These are phyloP conservation scores for Xylaria hypoxylon DNA, from an alignment of 2,329 filamentous ascomycete species.

Conservation along the genomic window DNA sequence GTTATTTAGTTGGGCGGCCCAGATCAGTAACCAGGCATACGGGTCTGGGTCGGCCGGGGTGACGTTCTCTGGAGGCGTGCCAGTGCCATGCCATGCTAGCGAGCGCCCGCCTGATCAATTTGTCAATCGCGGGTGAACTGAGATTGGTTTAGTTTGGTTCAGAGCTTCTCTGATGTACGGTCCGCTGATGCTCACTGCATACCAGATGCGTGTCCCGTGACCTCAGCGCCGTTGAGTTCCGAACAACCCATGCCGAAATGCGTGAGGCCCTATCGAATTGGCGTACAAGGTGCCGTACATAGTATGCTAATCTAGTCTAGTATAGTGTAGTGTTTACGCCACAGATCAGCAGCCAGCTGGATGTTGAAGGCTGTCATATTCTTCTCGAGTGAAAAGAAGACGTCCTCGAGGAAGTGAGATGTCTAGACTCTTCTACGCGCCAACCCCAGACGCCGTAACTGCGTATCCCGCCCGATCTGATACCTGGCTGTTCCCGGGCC, in stretches of 20 bases:
- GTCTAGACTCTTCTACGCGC: not conserved
- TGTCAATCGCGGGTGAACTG: slow-evolving; percentile 22
- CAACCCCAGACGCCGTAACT: slow-evolving; percentile 12
- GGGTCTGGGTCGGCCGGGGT: slow-evolving; percentile 33
- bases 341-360: slow-evolving; percentile 16
- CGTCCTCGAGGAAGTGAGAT: not conserved
- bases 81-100: slow-evolving; percentile 21
- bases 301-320: not conserved
- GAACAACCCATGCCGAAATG: slow-evolving; percentile 19
- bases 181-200: slow-evolving; percentile 39
- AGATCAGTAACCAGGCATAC: slow-evolving; percentile 33
- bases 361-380: slow-evolving; percentile 1
- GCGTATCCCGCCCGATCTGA: slow-evolving; percentile 13
- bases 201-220: slow-evolving; percentile 36
- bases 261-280: slow-evolving; percentile 6
- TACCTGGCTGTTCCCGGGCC: slow-evolving; percentile 14
- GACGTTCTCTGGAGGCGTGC: slow-evolving; percentile 21
- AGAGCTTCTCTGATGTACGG: slow-evolving; percentile 15
- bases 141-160: slow-evolving; percentile 28
- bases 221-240: slow-evolving; percentile 34
- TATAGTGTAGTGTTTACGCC: slow-evolving; percentile 11
- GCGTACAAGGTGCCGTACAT: slow-evolving; percentile 17
- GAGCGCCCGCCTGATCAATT: slow-evolving; percentile 38
- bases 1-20: not conserved
- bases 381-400: not conserved